A percentile compares a stretch with the other conserved stretches of the same genome.
Conservation (phyloP, 208 protist species). For the Phytomonas serpens region DNA sequence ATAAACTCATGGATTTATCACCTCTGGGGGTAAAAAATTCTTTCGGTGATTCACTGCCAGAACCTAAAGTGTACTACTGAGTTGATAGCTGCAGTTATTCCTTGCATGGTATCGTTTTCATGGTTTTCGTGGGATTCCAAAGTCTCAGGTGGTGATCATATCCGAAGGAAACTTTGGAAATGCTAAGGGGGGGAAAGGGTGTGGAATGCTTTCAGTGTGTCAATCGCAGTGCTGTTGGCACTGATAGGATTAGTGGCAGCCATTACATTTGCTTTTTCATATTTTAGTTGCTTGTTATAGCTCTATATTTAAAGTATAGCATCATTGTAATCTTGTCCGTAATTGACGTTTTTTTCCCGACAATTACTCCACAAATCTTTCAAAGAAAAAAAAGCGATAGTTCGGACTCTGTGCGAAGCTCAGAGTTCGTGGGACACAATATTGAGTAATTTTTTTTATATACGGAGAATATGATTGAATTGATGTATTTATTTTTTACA, state of each 20-base stretch:
- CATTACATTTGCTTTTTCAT: neutral
- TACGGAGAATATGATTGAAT: no score
- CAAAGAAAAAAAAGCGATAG: no score
- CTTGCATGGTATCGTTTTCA: neutral
- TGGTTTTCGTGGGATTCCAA: neutral
- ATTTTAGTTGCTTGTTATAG: neutral
- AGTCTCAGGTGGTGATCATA: neutral
- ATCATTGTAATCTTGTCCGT: no score
- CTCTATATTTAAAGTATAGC: neutral
- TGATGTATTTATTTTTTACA: no score
- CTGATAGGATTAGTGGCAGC: neutral
- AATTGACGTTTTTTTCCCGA: no score
- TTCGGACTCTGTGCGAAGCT: no score
- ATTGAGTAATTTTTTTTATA: no score
- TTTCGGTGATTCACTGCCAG: neutral
- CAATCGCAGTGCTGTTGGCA: neutral
- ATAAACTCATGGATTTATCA: neutral
- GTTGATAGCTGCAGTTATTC: neutral
- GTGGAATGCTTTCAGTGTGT: neutral
- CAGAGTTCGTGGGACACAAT: no score
- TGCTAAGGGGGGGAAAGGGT: neutral
- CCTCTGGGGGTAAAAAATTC: neutral
- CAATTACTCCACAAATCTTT: no score
- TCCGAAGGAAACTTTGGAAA: neutral
- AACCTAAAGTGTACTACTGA: neutral